phyloP scores from a whole-genome alignment of 148 eudicot genomes.

The Rheum nobile region DNA sequence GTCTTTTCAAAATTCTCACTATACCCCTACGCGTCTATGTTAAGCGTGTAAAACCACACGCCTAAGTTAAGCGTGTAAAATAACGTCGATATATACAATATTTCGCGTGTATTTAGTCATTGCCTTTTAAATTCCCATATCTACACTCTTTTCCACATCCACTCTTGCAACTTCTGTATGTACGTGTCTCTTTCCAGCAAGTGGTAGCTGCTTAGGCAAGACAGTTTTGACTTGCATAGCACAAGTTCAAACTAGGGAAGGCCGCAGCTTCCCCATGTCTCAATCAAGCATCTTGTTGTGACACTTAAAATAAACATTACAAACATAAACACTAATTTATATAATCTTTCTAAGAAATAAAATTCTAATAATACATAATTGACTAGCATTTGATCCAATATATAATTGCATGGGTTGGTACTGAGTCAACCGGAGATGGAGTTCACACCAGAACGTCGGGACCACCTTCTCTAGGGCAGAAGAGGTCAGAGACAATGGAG shows the following conservation, averaged over 20 bases:
- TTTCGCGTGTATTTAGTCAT: too few species aligned
- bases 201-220: not conserved
- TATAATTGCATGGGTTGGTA: not conserved
- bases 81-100: too few species aligned
- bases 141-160: not conserved
- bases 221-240: not conserved
- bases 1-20: too few species aligned
- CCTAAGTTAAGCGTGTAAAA: too few species aligned
- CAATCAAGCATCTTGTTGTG: not conserved
- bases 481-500: constrained; percentile 22
- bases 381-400: too few species aligned
- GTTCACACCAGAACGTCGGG: not conserved
- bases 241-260: not conserved
- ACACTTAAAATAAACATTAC: not conserved
- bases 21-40: too few species aligned
- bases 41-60: too few species aligned
- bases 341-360: not conserved
- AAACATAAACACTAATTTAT: not conserved
- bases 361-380: too few species aligned
- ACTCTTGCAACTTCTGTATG: not conserved
- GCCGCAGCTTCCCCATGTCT: not conserved
- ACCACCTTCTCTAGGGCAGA: constrained; percentile 12
- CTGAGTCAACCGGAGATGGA: not conserved
- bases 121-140: not conserved
- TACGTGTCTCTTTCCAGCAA: not conserved